Evolutionary conservation across 1,139 yeast species (phyloP), one percentile per base, ranked within the genome.

Genomic region (Yamadazyma blattariae): DNA sequence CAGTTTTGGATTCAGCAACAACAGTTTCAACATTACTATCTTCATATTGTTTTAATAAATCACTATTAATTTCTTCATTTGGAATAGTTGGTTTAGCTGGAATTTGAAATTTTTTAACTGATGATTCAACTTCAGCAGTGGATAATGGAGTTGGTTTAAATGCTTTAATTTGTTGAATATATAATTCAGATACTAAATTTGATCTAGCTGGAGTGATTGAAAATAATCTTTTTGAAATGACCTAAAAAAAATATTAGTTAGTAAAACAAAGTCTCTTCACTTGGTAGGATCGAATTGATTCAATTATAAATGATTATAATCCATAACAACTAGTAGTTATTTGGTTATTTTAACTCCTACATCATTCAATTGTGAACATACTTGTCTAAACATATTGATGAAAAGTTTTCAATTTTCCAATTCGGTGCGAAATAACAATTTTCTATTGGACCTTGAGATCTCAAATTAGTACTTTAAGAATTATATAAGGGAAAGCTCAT

Each of bases 91-190:
- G 92, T 52, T 86, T 78, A 46, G 74, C 57, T 50, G 96, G 96
- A 50, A 80, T 73, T 44, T 74, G 66, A 86, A 95, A 89, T 51
- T 85, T 78, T 70, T 82, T 80, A 50, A 89, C 94, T 47, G 83
- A 77, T 45, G 81, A 79, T 57, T 81, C 88, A 42, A 90, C 81
- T 52, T 86, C 95, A 51, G 77, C 68, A 44, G 85, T 78, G 37
- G 87, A 67, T 45, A 82, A 59, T 45, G 90, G 81, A 45, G 82
- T 76, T 59, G 96, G 90, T 75, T 89, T 87, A 79, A 84, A 88
- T 42, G 80, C 79, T 72, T 82, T 86, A 67, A 92, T 74, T 66
- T 88, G 95, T 65, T 77, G 82, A 57, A 90, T 70, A 72, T 90
- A 92, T 51, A 90, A 77, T 50, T 90, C 96, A 62, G 88, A 79